These are phyloP conservation scores for Penicillium parvum DNA, from an alignment of 495 filamentous ascomycete species.

Conservation along the genomic window DNA sequence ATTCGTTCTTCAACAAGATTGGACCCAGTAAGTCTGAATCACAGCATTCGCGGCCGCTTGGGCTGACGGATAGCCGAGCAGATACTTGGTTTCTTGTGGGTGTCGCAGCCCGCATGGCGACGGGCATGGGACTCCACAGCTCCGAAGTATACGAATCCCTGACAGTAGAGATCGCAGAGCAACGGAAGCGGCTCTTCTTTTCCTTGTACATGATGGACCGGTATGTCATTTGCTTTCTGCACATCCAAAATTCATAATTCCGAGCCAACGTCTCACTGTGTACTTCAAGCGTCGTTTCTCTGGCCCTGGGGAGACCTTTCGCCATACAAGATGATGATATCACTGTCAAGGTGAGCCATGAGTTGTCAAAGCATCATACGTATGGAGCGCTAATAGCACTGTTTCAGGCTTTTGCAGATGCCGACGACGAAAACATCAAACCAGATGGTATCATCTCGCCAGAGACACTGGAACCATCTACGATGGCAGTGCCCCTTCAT, in stretches of 20 bases:
- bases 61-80: neutral
- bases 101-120: conserved; percentile 30
- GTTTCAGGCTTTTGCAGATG: conserved; percentile 29
- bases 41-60: neutral
- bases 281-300: conserved; percentile 29
- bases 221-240: conserved; percentile 14
- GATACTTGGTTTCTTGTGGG: conserved; percentile 36
- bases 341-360: conserved; percentile 22
- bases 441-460: conserved; percentile 16
- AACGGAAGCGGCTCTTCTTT: conserved; percentile 37
- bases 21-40: conserved; percentile 31
- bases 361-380: neutral
- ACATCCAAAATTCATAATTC: no score
- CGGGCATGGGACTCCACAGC: conserved; percentile 31
- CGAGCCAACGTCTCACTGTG: neutral
- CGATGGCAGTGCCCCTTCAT: conserved; percentile 36
- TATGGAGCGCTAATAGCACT: neutral
- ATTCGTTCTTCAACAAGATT: conserved; percentile 39
- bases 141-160: conserved; percentile 20
- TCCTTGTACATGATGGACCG: conserved; percentile 45
- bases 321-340: conserved; percentile 40
- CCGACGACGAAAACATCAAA: conserved; percentile 32
- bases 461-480: conserved; percentile 23
- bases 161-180: conserved; percentile 24
- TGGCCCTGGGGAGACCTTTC: conserved; percentile 37